Base-by-base conservation (phyloP, 2,329 filamentous ascomycete genomes). In the Trichoderma koningii region DNA sequence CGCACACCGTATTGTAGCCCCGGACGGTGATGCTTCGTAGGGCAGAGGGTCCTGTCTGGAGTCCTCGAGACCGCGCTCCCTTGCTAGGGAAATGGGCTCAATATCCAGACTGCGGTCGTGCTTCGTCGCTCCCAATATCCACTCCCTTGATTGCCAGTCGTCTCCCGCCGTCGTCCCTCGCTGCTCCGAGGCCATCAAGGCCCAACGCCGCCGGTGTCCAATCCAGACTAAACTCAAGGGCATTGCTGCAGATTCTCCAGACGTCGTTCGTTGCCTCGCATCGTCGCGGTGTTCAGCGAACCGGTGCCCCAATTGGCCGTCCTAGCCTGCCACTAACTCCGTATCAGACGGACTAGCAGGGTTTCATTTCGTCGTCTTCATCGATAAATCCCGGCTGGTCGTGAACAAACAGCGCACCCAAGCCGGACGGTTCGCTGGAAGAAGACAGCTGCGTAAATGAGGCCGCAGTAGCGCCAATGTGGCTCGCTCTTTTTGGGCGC, bases 361-460 rank as follows among this genome's bases (percentile, higher is more conserved):
- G 28, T 41, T 7, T 26, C 52, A 41, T 41, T 55, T 63, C 60
- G 55, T 53, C 44, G 50, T 64, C 47, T 50, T 55, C 44, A 23
- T 56, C 42, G 34, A 30, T 21, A 48, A 55, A 65, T 65, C 47
- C 47, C 55, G 26, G 45, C 47, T 19, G 34, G 63, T 55, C 51
- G 63, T 65, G 10, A 48, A 65, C 47, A 52, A 65, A 60, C 21
- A 50, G 28, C 56, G 44, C 51, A 47, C 64, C 34, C 56, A 53
- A 65, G 56, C 51, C 56, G 56, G 64, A 65, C 50, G 44, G 28
- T 62, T 65, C 64, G 30, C 64, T 55, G 44, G 15, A 56, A 65
- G 10, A 23, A 44, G 50, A 47, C 48, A 65, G 55, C 55, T 53
- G 63, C 41, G 55, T 26, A 65, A 65, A 65, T 65, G 64, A 65